A percentile compares a stretch with the other conserved stretches of the same genome.
Conservation (phyloP, 768 basidiomycete species). For the Tulasnella sp. region DNA sequence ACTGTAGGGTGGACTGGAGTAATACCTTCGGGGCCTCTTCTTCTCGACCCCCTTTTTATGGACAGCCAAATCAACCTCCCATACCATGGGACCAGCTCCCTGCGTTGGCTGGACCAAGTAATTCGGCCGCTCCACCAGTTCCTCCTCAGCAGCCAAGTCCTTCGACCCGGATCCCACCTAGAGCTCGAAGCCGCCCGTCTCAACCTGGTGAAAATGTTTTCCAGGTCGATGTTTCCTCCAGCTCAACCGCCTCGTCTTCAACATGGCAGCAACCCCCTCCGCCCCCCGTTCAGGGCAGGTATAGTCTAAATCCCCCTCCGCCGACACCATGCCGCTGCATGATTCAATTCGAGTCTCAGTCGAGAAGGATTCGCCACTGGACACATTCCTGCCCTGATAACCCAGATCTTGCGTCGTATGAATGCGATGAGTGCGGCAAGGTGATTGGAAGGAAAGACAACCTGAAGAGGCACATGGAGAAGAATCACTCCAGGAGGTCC, state of each 20-base stretch:
- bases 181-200: not conserved
- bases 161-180: not conserved
- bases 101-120: not conserved
- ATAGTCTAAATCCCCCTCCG: not conserved
- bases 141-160: not conserved
- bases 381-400: not conserved
- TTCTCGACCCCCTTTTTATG: not conserved
- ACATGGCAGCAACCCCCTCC: not conserved
- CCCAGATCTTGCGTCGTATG: not conserved
- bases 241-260: not conserved
- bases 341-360: not conserved
- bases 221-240: not conserved
- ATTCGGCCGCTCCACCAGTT: not conserved
- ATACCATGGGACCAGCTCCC: not conserved
- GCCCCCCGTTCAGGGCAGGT: not conserved
- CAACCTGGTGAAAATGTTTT: not conserved
- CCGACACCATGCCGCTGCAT: not conserved
- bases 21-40: not conserved
- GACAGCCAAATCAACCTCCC: not conserved
- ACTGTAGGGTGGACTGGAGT: not conserved
- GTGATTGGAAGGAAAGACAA: not conserved
- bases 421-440: not conserved
- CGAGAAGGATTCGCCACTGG: not conserved
- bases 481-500: not conserved
- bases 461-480: conserved; percentile 1